Evolutionary conservation across 495 filamentous ascomycete species (phyloP), one percentile per base, ranked within the genome.

Genomic region (Annulohypoxylon moriforme): DNA sequence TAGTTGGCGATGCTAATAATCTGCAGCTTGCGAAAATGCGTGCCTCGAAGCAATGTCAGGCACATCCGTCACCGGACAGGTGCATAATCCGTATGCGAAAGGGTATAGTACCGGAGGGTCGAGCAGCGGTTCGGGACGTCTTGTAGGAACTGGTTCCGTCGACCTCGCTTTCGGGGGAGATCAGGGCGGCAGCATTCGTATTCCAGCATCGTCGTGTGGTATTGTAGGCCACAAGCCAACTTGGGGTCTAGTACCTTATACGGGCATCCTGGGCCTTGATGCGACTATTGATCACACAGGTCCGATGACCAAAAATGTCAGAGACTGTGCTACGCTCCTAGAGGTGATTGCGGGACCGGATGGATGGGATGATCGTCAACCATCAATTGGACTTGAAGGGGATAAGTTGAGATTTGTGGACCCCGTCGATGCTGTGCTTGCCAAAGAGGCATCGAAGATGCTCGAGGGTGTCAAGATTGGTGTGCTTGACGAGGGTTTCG

Each of bases 151-250:
- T 7, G 79, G 83, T 13, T 75, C 82, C 18, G 85, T 87, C 3
- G 86, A 89, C 68, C 79, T 89, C 29, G 82, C 83, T 1, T 85
- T 89, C 60, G 88, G 88, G 16, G 84, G 84, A 5, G 88, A 90
- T 67, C 87, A 89, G 68, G 88, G 87, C n/a, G 88, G 88, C 5
- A 86, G 83, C 63, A 85, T 90, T 31, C 82, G 88, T 14, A 82
- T 90, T 2, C 88, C 87, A 0, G 78, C 85, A 29, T 79, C 84
- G 0, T 76, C 84, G 6, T 85, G 83, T 47, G 85, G 85, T 20
- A 79, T 85, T 24, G 77, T 79, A 0, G 84, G 84, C 0, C 72
- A 85, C 10, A 87, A 87, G 56, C 81, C 85, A 10, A 87, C 84
- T 1, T 79, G 79, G 74, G 84, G 84, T 5, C 73, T 84, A 5